Base-by-base conservation (phyloP, 2,329 filamentous ascomycete genomes). In the Colletotrichum gloeosporioides region DNA sequence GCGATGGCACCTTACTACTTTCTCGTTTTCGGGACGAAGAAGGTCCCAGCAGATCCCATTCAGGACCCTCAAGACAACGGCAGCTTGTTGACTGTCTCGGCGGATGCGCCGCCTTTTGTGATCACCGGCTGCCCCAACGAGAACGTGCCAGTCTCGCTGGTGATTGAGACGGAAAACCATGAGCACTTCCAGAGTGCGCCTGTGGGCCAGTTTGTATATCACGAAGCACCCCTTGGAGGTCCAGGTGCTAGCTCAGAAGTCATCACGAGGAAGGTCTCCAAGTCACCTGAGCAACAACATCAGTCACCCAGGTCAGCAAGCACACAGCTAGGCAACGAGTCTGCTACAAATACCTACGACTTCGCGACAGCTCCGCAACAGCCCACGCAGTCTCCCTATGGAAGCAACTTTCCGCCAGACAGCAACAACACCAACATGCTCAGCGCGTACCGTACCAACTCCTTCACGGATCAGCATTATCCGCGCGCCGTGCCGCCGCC, bases 21-120 rank as follows among this genome's bases (percentile, higher is more conserved):
- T 78, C 85, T 98, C 71, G 90, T 93, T 63, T 98, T 98, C 84
- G 95, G 95, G n/a, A 89, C 90, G n/a, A 92, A 94, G 80, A 93
- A 93, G 83, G 81, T 83, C n/a, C 88, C 91, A 71, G 93, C 93
- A 74, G 90, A 93, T 72, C 88, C 96, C 29, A 89, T 91, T 62
- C 93, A 93, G 82, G 86, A 87, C 82, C 89, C 85, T 79, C 91
- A 88, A 85, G 90, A 92, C 77, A 85, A 83, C 70, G 86, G 90
- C 79, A 90, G 91, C 25, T 90, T 93, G 77, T 98, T 97, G 84
- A 90, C 90, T 34, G 89, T 98, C 79, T 92, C 91, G 62, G 92
- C 92, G 55, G 92, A 95, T 73, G 94, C 93, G 36, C 96, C 96
- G 63, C 89, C 89, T 78, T 85, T 87, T 55, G 79, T 89, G 81